phyloP scores from a whole-genome alignment of 331 rosid genomes.

The Prunus yedoensis region DNA sequence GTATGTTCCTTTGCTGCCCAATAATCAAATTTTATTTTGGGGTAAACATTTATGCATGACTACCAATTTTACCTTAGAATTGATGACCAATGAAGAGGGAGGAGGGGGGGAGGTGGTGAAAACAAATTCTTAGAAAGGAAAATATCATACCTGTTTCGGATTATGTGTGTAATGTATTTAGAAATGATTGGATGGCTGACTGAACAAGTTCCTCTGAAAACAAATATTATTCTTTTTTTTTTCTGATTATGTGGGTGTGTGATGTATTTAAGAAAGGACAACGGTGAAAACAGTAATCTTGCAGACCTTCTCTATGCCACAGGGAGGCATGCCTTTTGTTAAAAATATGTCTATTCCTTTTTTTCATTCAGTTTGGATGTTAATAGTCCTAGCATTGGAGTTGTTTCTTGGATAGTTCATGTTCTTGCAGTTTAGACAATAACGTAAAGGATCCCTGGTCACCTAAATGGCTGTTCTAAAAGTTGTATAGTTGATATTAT shows the following conservation, averaged over 20 bases:
- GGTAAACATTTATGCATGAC: neutral
- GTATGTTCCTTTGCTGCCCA: neutral
- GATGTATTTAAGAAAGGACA: neutral
- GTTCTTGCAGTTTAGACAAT: neutral
- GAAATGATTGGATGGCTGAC: neutral
- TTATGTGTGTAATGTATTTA: neutral
- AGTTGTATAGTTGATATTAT: neutral
- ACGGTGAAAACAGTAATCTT: neutral
- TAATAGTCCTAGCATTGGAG: neutral
- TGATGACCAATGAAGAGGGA: neutral
- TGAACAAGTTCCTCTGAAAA: neutral
- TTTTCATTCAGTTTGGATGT: neutral
- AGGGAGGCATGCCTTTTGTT: neutral
- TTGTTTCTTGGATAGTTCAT: neutral
- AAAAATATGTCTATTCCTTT: neutral
- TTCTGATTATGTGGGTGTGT: neutral
- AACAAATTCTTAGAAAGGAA: neutral
- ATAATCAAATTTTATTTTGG: neutral
- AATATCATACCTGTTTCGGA: neutral
- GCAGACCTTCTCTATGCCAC: neutral
- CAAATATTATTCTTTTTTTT: neutral
- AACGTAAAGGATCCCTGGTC: neutral
- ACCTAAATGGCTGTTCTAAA: neutral
- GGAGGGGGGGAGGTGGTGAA: too few relatives aligned
- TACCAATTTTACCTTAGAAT: neutral